phyloP scores from a whole-genome alignment of 2,329 filamentous ascomycete species.

The Alternaria metachromatica region DNA sequence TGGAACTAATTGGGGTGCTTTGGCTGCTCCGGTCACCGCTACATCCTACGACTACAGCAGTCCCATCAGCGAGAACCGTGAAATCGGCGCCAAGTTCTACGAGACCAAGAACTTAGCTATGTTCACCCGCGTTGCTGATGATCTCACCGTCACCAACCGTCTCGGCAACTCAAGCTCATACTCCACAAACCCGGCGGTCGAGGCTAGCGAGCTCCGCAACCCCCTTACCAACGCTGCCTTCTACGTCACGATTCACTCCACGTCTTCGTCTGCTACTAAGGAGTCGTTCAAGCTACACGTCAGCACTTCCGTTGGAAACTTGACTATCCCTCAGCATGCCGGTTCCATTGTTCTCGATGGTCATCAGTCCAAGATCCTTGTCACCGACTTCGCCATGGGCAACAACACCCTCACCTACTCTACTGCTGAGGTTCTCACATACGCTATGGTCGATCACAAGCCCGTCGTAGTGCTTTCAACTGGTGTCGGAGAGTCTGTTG shows the following conservation, averaged over 20 bases:
- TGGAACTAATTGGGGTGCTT: conserved; percentile 68
- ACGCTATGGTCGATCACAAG: conserved; percentile 44
- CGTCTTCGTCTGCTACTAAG: conserved; percentile 59
- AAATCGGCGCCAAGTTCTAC: conserved; percentile 65
- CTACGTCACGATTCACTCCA: conserved; percentile 64
- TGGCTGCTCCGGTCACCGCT: conserved; percentile 64
- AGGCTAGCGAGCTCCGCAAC: conserved; percentile 64
- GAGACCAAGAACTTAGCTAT: conserved; percentile 68
- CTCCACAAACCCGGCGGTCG: conserved; percentile 60
- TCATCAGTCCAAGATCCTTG: conserved; percentile 67
- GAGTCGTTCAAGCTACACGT: conserved; percentile 64
- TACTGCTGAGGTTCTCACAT: conserved; percentile 60
- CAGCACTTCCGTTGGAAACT: conserved; percentile 61
- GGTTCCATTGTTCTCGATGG: conserved; percentile 62
- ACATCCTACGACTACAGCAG: conserved; percentile 70
- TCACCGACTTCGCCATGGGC: conserved; percentile 66
- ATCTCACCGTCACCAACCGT: conserved; percentile 63
- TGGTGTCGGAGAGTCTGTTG: conserved; percentile 49
- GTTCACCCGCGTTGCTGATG: conserved; percentile 65
- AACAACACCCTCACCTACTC: conserved; percentile 61
- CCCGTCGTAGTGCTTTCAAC: conserved; percentile 51
- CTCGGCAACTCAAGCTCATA: conserved; percentile 58
- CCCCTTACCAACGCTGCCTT: conserved; percentile 64
- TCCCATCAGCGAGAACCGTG: conserved; percentile 65
- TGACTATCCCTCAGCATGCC: conserved; percentile 62